Conservation (phyloP, 306 rosid species). For the Lotus japonicus region DNA sequence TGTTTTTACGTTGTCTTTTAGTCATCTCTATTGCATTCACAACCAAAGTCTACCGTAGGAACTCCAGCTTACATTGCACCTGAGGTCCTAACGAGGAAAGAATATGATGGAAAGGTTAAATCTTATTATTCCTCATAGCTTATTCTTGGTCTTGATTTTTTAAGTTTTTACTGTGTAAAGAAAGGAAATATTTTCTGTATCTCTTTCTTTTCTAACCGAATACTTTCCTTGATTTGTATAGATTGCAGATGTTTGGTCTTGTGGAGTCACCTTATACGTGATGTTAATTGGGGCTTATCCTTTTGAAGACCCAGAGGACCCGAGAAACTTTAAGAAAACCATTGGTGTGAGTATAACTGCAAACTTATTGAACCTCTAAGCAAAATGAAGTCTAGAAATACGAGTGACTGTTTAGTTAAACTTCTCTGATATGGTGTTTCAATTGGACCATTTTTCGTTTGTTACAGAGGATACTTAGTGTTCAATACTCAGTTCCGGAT, state of each 20-base stretch:
- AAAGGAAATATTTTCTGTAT: not conserved
- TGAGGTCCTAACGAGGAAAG: conserved; percentile 64
- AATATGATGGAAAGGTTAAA: conserved; percentile 75
- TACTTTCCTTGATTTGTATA: conserved; percentile 20
- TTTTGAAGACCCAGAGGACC: conserved; percentile 75
- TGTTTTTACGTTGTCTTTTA: conserved; percentile 25
- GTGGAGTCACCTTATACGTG: conserved; percentile 88
- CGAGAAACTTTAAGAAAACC: conserved; percentile 63
- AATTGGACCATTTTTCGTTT: conserved; percentile 10
- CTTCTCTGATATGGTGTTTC: conserved; percentile 8
- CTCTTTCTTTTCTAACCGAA: not conserved
- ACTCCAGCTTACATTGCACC: conserved; percentile 95
- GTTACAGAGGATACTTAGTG: conserved; percentile 67
- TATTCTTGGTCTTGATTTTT: not conserved
- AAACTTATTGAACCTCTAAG: not conserved
- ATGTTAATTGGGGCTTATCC: conserved; percentile 88
- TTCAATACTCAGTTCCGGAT: conserved; percentile 59
- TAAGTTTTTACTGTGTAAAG: not conserved
- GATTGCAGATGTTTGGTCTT: conserved; percentile 96
- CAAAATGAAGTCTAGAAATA: not conserved
- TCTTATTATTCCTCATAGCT: conserved; percentile 13
- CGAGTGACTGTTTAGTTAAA: not conserved
- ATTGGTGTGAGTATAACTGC: conserved; percentile 43
- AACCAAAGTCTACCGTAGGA: conserved; percentile 84
- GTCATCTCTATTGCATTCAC: conserved; percentile 78